Base-by-base conservation (phyloP, 2,329 filamentous ascomycete species). In the Fusarium lateritium region DNA sequence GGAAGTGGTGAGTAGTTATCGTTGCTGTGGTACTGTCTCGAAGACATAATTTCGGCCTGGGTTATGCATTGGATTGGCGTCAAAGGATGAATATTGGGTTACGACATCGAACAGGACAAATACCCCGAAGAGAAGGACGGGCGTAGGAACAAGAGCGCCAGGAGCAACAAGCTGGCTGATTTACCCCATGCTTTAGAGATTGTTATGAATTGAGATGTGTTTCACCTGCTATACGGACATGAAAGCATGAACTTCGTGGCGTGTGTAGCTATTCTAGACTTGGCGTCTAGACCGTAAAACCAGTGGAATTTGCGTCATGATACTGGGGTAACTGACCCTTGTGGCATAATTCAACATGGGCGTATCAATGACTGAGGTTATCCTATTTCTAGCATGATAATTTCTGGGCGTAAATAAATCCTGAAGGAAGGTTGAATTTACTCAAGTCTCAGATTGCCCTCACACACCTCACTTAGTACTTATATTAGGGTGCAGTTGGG, bases 61-160 rank as follows among this genome's bases (percentile, higher is more conserved):
- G 24, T 46, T 55, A 58, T 55, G 49, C 56, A 69, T 62, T 58
- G 21, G 42, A 46, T 49, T 50, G 72, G 70, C 72, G 72, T 72
- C 43, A 69, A 66, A 49, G 68, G 56, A 54, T 65, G 26, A 50
- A 67, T 60, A 55, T 45, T 53, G 55, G 40, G 33, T 52, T 47
- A 38, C 28, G 38, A 47, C 9, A 59, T 33, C 21, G 62, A 43
- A 63, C n/a, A 54, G 22, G 42, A 63, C 45, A 60, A 68, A 74
- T 74, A 72, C 72, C 68, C 65, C 14, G 43, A 62, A 52, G 47
- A 53, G 42, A 44, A 60, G 55, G 45, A 57, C 52, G 40, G 24
- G 56, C 21, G 46, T 42, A 38, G 58, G 58, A 47, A 52, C 39
- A 54, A 56, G 33, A 73, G 24, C 38, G 11, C 19, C 47, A 52